Evolutionary conservation across 345 rosid genomes (phyloP).

Genomic region (Clausena lansium): DNA sequence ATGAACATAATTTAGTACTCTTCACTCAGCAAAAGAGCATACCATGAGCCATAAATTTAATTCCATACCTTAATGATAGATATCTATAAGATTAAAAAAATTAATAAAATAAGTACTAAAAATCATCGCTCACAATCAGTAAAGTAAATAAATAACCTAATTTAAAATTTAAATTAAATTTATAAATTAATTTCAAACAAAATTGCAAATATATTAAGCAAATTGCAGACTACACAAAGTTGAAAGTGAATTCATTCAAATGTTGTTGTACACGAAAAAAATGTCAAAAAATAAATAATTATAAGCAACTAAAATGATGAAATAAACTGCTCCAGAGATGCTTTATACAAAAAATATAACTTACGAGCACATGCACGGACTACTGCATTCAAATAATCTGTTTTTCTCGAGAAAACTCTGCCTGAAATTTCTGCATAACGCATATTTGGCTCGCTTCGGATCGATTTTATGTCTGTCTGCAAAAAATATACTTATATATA

Average conservation of each 20-base stretch:
- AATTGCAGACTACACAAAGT: background rate
- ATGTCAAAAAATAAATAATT: background rate
- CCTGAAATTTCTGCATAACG: slow-evolving; percentile 57
- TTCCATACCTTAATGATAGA: background rate
- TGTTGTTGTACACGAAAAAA: background rate
- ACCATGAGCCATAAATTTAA: background rate
- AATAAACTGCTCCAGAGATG: background rate
- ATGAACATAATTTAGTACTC: background rate
- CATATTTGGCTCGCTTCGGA: slow-evolving; percentile 77
- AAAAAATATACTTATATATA: slow-evolving; percentile 20
- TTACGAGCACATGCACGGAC: slow-evolving; percentile 92
- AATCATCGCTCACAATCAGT: background rate
- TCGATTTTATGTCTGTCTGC: slow-evolving; percentile 86
- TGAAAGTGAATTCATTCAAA: background rate
- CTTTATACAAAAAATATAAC: slow-evolving; percentile 22
- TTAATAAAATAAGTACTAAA: background rate
- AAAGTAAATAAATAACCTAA: background rate
- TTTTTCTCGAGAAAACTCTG: slow-evolving; percentile 64
- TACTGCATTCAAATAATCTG: slow-evolving; percentile 74
- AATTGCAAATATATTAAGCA: background rate
- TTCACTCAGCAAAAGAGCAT: background rate
- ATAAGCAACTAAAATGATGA: background rate
- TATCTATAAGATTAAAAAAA: background rate
- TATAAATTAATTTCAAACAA: background rate
- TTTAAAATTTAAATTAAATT: too few species aligned